These are phyloP conservation scores for Phytophthora citrophthora DNA, from an alignment of 352 stramenopile species.

Conservation along the genomic window DNA sequence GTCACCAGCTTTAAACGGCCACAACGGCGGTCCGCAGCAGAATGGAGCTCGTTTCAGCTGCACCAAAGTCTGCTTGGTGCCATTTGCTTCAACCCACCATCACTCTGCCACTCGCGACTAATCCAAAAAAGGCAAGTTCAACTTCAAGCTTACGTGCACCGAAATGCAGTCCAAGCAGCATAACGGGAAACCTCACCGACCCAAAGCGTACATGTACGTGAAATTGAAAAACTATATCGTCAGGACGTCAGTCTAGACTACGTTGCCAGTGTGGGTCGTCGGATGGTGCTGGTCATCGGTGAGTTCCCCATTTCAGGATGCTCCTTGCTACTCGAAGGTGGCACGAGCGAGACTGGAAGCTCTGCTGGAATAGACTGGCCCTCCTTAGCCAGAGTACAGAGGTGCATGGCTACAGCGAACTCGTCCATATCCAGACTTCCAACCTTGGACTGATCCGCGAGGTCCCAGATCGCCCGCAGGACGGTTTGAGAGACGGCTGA, in stretches of 20 bases:
- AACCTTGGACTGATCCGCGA: constrained; percentile 91
- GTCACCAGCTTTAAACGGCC: neutral
- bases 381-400: constrained; percentile 73
- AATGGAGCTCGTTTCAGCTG: constrained; percentile 4
- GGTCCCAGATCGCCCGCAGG: constrained; percentile 89
- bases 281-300: constrained; percentile 17
- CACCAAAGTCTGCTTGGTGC: constrained; percentile 2
- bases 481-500: constrained; percentile 68
- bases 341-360: constrained; percentile 60
- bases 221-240: constrained; percentile 3
- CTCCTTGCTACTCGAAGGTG: constrained; percentile 51
- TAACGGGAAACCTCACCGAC: neutral
- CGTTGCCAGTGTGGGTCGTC: constrained; percentile 9
- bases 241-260: constrained; percentile 20
- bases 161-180: neutral
- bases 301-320: constrained; percentile 7
- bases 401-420: constrained; percentile 92
- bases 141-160: constrained; percentile 15
- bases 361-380: constrained; percentile 76
- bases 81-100: constrained; percentile 32
- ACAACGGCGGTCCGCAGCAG: neutral
- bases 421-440: constrained; percentile 89
- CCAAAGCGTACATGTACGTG: neutral
- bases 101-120: constrained; percentile 19
- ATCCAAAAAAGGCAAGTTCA: neutral